Evolutionary conservation across 805 yeast genomes (phyloP).

Genomic region (Candida krabiensis): DNA sequence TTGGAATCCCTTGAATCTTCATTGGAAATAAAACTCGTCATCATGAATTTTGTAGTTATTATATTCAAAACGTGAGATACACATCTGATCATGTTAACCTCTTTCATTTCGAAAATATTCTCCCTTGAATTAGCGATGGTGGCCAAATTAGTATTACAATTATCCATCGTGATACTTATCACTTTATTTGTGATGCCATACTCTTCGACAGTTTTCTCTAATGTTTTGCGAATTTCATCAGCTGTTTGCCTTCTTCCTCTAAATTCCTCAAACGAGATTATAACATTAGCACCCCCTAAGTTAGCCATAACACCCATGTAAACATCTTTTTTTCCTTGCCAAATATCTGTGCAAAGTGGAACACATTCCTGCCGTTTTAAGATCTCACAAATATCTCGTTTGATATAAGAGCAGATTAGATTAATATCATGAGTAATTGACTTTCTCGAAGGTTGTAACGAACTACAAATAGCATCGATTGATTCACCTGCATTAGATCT

Average conservation of each 20-base stretch:
- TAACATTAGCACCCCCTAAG: background rate
- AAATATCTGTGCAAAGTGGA: constrained; percentile 1
- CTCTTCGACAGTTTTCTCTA: background rate
- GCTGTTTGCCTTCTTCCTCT: constrained; percentile 1
- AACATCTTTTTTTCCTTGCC: background rate
- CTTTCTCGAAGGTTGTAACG: too few relatives aligned
- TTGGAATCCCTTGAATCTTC: background rate
- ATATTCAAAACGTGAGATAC: background rate
- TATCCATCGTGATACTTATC: constrained; percentile 1
- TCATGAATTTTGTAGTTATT: background rate
- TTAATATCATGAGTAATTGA: too few relatives aligned
- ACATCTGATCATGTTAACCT: background rate
- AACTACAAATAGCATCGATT: too few relatives aligned
- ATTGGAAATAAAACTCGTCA: background rate
- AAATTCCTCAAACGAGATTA: background rate
- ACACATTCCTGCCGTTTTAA: background rate
- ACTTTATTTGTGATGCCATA: background rate
- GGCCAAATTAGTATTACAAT: background rate
- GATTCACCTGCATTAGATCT: too few relatives aligned
- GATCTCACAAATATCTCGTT: background rate
- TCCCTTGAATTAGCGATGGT: background rate
- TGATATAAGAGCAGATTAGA: background rate
- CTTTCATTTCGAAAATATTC: background rate
- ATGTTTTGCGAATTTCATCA: constrained; percentile 1
- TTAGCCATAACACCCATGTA: background rate